A percentile compares a stretch with the other conserved stretches of the same genome.
Conservation (phyloP, 1,284 basidiomycete genomes). For the Apiotrichum mycotoxinovorans region DNA sequence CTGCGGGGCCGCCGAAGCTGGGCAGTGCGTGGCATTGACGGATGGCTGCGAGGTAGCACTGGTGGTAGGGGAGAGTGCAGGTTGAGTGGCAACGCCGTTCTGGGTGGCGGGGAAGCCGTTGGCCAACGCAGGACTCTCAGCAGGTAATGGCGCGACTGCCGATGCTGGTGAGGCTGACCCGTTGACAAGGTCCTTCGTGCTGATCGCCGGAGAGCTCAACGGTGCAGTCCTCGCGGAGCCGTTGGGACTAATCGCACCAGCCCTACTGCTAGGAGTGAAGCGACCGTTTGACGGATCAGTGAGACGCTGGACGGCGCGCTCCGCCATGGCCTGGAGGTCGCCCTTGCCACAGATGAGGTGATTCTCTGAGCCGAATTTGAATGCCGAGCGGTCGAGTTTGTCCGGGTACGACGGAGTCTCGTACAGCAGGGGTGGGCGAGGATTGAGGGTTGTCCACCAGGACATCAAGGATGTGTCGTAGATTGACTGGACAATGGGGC, state of each 20-base stretch:
- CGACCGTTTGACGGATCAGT: not conserved
- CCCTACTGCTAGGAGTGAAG: not conserved
- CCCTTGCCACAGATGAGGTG: conserved; percentile 3
- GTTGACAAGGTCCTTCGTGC: not conserved
- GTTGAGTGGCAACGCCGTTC: too few species aligned
- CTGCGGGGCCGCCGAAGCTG: not conserved
- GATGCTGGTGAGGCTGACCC: not conserved
- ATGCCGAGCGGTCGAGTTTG: conserved; percentile 3
- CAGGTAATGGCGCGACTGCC: too few species aligned
- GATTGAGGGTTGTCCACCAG: conserved; percentile 59
- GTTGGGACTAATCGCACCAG: not conserved
- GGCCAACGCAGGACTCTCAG: too few species aligned
- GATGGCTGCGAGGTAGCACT: not conserved
- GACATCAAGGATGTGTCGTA: conserved; percentile 67
- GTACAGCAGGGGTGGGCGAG: conserved; percentile 56
- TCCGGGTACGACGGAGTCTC: conserved; percentile 15
- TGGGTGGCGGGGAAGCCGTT: not conserved
- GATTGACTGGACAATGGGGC: conserved; percentile 63
- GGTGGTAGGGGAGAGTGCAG: too few species aligned
- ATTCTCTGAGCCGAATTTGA: conserved; percentile 24
- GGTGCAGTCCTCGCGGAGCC: not conserved
- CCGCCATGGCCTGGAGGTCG: conserved; percentile 9
- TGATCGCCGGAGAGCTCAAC: not conserved
- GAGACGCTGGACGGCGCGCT: conserved; percentile 17
- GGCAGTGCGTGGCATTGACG: not conserved